Percentiles rank a stretch among this genome's conserved stretches.
Conservation (phyloP, 2,329 filamentous ascomycete species). For the Trichoderma afroharzianum region DNA sequence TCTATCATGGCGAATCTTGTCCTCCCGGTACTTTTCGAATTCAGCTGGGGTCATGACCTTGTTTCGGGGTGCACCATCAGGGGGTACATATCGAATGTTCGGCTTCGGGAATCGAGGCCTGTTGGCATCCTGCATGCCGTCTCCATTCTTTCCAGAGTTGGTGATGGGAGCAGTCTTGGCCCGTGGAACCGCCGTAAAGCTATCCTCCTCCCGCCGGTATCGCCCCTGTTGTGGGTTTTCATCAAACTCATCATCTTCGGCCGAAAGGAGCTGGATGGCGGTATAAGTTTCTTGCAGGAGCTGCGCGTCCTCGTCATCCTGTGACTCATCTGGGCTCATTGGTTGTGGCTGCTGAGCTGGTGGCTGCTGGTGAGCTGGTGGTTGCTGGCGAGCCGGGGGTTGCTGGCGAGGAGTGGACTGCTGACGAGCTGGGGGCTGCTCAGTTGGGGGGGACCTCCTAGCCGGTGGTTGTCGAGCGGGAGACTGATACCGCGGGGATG, state of each 20-base stretch:
- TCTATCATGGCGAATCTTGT: slow-evolving; percentile 62
- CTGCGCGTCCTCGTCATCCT: slow-evolving; percentile 52
- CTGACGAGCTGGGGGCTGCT: not conserved
- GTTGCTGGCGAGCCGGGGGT: slow-evolving; percentile 14
- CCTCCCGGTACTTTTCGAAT: slow-evolving; percentile 76
- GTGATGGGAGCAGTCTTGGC: slow-evolving; percentile 30
- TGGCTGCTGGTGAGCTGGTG: slow-evolving; percentile 21
- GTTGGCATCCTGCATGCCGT: slow-evolving; percentile 54
- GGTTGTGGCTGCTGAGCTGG: slow-evolving; percentile 24
- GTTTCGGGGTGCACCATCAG: slow-evolving; percentile 45
- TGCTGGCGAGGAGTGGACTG: not conserved
- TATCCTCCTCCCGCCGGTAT: slow-evolving; percentile 42
- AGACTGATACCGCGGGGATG: slow-evolving; percentile 20
- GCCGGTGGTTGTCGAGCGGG: slow-evolving; percentile 3
- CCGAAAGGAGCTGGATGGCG: slow-evolving; percentile 45
- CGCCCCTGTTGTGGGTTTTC: slow-evolving; percentile 22
- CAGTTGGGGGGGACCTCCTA: not conserved
- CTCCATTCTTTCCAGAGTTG: slow-evolving; percentile 32
- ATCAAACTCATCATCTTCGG: slow-evolving; percentile 22
- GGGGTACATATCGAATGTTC: slow-evolving; percentile 32
- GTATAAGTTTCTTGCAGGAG: slow-evolving; percentile 51
- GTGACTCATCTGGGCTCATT: slow-evolving; percentile 36
- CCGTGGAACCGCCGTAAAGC: slow-evolving; percentile 31
- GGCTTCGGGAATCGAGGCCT: slow-evolving; percentile 36
- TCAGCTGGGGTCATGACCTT: slow-evolving; percentile 90